These are phyloP conservation scores for Kodamaea anthophila DNA, from an alignment of 1,139 yeast genomes.

Conservation along the genomic window DNA sequence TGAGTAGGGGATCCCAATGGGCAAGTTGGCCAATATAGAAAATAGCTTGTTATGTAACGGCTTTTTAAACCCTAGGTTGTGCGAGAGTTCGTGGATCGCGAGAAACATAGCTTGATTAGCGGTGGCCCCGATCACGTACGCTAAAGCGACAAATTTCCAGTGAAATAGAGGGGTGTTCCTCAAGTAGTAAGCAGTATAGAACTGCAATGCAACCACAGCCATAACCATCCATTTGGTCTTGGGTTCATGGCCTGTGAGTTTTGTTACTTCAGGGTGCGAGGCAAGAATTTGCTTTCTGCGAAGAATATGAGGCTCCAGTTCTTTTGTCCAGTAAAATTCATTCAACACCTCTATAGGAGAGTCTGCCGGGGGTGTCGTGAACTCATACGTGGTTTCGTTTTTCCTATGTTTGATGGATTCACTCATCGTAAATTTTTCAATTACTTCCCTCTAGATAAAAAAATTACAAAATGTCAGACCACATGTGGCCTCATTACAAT, in stretches of 20 bases:
- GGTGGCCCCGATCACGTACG: constrained; percentile 82
- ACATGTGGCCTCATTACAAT: too few species aligned
- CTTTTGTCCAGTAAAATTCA: constrained; percentile 81
- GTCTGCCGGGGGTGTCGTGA: constrained; percentile 40
- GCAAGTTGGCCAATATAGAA: constrained; percentile 72
- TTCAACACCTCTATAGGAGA: constrained; percentile 36
- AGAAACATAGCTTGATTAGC: constrained; percentile 76
- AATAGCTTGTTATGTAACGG: constrained; percentile 74
- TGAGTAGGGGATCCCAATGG: constrained; percentile 85
- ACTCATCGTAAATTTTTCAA: constrained; percentile 4
- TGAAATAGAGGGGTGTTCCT: constrained; percentile 49
- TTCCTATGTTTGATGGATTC: constrained; percentile 30
- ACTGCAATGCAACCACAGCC: constrained; percentile 60
- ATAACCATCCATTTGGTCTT: constrained; percentile 69
- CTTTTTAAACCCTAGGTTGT: constrained; percentile 76
- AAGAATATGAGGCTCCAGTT: constrained; percentile 71
- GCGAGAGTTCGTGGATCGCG: constrained; percentile 85
- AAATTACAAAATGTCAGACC: too few species aligned
- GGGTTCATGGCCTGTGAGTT: constrained; percentile 83
- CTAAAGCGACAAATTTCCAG: constrained; percentile 52
- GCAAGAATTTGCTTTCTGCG: constrained; percentile 69
- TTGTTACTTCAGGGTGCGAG: constrained; percentile 73
- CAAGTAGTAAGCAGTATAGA: constrained; percentile 54
- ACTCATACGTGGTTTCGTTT: constrained; percentile 28
- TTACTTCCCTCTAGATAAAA: too few species aligned